Evolutionary conservation across 306 rosid genomes (phyloP), one percentile per base, ranked within the genome.

Genomic region (Cicer arietinum): DNA sequence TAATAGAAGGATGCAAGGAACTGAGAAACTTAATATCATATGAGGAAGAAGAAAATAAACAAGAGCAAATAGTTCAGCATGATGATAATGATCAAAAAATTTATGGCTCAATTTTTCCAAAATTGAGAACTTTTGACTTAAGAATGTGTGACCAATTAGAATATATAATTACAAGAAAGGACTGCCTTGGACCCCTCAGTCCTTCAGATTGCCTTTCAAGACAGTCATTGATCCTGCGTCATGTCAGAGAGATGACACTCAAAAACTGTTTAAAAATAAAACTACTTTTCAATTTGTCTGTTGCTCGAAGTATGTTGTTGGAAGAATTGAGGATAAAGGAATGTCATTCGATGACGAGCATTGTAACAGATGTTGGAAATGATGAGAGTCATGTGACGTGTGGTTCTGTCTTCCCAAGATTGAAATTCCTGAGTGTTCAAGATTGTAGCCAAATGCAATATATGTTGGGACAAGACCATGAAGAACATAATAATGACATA

Each of bases 261-360:
- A 54, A 54, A 54, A 54, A 17, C 37, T 54, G 61, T 54, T 7
- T 54, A 17, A 54, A 54, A 54, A 54, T 18, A 17, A 3, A 54
- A 54, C 30, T 7, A 17, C 61, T 54, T 10, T 54, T 54, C 61
- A 54, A 12, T 54, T 30, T 54, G 10, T 54, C 61, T 18, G 37
- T 54, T 54, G 35, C 61, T 54, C 35, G 35, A 54, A 54, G 37
- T 7, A 54, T 54, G 61, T 54, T 54, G 61, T 54, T 54, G 61
- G 61, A 54, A 54, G 61, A 54, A 17, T 54, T 54, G 61, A 54
- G 35, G 18, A 54, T 54, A 17, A 54, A 54, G 61, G 61, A 54
- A 54, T 54, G 61, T 6, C 61, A 54, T 54, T 54, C 37, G 35
- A 10, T 54, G 61, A 54, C 8, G 37, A 18, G 10, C 37, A 54